Evolutionary conservation across 306 rosid genomes (phyloP), one percentile per base, ranked within the genome.

Genomic region (Benincasa hispida): DNA sequence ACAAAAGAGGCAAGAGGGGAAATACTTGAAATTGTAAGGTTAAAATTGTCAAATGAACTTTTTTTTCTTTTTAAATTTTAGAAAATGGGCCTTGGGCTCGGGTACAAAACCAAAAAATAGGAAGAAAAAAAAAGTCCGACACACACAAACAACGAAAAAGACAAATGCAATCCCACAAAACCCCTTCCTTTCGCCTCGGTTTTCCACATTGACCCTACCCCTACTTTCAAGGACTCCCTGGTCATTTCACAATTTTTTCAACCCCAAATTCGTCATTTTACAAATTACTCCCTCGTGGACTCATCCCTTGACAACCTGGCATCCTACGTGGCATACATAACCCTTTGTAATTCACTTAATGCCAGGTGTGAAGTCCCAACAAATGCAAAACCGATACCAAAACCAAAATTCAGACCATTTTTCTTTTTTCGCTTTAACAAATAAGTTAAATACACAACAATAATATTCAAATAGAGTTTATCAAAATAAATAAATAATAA

Each of bases 361-460:
- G 74, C 87, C 85, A 77, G 84, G 84, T 86, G 88, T 80, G 79
- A 19, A 62, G 76, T 75, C 84, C 84, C 86, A 84, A 81, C 88
- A 72, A 80, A 77, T 61, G 25, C 76, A 50, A 17, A 60, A 27
- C 39, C 67, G 67, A 60, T 53, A 60, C 41, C 69, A 11, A 72
- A 24, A 48, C 41, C 57, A 11, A 72, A 14, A 27, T 11, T 19
- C 7, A 72, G 0, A 50, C 37, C 35, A 15, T 45, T 39, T 35
- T 66, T 9, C 1, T 24, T 56, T 3, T 56, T 56, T 10, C 0
- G 4, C 30, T 77, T 77, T 76, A 75, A 72, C 62, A 60, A 74
- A 80, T 76, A 69, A 57, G 79, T 51, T 25, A 45, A 47, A 34
- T 28, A 27, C n/a, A 10, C 7, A 3, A 54, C 1, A 14, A 69